Evolutionary conservation across 2,329 filamentous ascomycete genomes (phyloP), one percentile per base, ranked within the genome.

Genomic region (Pseudopyrenochaeta lycopersici): DNA sequence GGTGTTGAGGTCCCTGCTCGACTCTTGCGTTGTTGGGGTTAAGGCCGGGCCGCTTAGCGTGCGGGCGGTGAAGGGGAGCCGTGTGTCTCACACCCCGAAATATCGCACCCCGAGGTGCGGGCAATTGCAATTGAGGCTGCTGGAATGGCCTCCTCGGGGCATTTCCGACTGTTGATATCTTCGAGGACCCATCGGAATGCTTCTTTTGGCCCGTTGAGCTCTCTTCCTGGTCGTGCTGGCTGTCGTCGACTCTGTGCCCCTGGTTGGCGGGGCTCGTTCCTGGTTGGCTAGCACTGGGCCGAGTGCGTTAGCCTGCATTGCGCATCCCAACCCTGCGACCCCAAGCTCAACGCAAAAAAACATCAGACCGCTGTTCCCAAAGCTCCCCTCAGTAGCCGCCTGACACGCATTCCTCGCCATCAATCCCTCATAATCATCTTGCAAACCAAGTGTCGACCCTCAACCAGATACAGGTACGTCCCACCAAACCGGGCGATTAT

Each of bases 381-480:
- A 53, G 56, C 51, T 61, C 54, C 57, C 57, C 52, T 50, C 55
- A 48, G 43, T 48, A 54, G 54, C 59, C 56, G 64, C 61, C 63
- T 63, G 64, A 62, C 64, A 60, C 51, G 49, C 59, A 46, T 44
- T 31, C 52, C 55, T 39, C 41, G 56, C 54, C 55, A 46, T 50
- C 61, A 53, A 46, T 62, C 51, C 53, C 38, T 55, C 52, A 33
- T 18, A 32, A 31, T 53, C 54, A 54, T 51, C 48, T n/a, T 61
- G 43, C 43, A 33, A 33, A 38, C 46, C 54, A 36, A 29, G 57
- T 52, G 49, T 48, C 52, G 35, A 56, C 31, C 56, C 66, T 58
- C 67, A 67, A 64, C 67, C 60, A 63, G 52, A 69, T 66, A 64
- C 65, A 74, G 71, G 72, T 75, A 68, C 62, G 72, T 75, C 63